phyloP scores from a whole-genome alignment of 495 filamentous ascomycete genomes.

The Daldinia childiae region DNA sequence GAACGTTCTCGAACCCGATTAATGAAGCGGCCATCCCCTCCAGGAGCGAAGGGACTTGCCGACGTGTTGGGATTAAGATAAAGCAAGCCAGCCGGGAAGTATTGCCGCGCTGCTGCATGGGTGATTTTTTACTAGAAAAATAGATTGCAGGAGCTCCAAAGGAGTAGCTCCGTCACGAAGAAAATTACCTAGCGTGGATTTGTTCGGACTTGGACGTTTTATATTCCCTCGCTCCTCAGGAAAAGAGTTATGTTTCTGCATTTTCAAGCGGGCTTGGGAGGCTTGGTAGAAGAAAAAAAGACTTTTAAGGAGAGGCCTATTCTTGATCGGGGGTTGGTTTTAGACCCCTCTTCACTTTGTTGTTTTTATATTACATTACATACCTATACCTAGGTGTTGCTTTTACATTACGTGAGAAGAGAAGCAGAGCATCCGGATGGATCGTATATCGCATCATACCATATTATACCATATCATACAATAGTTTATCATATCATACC shows the following conservation, averaged over 20 bases:
- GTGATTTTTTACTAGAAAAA: slow-evolving; percentile 3
- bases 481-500: neutral
- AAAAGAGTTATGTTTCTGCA: slow-evolving; percentile 24
- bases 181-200: neutral
- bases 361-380: slow-evolving; percentile 3
- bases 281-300: slow-evolving; percentile 22
- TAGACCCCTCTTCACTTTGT: neutral
- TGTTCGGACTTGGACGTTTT: neutral
- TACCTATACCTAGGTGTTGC: neutral
- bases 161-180: neutral
- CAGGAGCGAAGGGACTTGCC: slow-evolving; percentile 10
- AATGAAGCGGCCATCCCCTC: slow-evolving; percentile 21
- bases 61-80: slow-evolving; percentile 32
- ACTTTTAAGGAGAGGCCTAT: slow-evolving; percentile 18
- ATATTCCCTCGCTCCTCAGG: neutral
- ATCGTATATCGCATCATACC: neutral
- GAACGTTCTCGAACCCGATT: slow-evolving; percentile 16
- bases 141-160: slow-evolving; percentile 1
- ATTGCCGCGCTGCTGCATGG: slow-evolving; percentile 2
- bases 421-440: neutral
- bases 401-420: neutral
- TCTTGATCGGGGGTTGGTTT: slow-evolving; percentile 6
- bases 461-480: neutral
- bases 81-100: slow-evolving; percentile 12
- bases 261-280: slow-evolving; percentile 25